Conservation (phyloP, 2,329 filamentous ascomycete species). For the Fusarium dlaminii region DNA sequence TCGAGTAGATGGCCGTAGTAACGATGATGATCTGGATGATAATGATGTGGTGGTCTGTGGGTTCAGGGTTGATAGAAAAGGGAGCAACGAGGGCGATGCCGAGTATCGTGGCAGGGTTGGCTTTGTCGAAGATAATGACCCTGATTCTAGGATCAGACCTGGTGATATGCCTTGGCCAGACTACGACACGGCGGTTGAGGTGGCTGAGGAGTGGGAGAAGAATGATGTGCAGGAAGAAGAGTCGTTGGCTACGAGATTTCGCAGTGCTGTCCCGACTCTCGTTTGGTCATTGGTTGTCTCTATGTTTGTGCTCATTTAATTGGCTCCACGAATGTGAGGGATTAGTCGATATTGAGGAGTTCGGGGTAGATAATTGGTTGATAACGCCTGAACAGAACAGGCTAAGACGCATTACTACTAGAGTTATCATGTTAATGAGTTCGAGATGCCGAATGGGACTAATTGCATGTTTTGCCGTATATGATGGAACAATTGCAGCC, state of each 20-base stretch:
- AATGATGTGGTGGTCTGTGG: background rate
- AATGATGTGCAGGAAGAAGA: background rate
- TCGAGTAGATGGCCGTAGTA: too few relatives aligned
- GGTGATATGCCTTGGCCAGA: background rate
- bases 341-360: too few relatives aligned
- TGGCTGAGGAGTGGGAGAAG: background rate
- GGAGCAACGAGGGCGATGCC: background rate
- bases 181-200: accelerated
- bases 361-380: too few relatives aligned
- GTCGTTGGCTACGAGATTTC: accelerated
- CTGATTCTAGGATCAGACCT: accelerated
- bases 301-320: background rate
- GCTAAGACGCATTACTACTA: too few relatives aligned
- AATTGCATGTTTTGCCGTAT: too few relatives aligned
- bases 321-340: too few relatives aligned
- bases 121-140: background rate
- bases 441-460: too few relatives aligned
- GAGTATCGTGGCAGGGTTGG: background rate
- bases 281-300: background rate
- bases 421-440: too few relatives aligned
- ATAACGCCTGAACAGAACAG: too few relatives aligned
- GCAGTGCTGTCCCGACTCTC: accelerated
- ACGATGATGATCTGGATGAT: background rate
- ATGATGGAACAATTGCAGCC: too few relatives aligned
- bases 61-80: background rate